phyloP scores from a whole-genome alignment of 2,329 filamentous ascomycete species.

The Pyrenophora graminea region DNA sequence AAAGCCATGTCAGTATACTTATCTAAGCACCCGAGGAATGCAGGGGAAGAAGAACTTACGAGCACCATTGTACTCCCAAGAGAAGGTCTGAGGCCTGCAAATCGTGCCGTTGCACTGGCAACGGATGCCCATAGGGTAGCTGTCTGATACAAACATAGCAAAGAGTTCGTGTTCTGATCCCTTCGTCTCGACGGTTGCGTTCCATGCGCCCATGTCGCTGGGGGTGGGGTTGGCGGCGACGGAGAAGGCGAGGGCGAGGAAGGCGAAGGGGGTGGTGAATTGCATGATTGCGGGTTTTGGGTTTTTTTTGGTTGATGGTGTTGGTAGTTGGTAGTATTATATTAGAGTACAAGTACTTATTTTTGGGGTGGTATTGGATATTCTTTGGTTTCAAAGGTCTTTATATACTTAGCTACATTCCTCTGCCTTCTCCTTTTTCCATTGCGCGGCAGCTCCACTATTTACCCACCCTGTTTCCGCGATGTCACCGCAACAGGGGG shows the following conservation, averaged over 20 bases:
- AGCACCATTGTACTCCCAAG: constrained; percentile 5
- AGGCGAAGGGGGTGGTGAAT: constrained; percentile 1
- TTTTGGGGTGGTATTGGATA: neutral
- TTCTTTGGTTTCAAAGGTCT: too few species aligned
- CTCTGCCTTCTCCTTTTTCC: too few species aligned
- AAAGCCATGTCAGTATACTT: neutral
- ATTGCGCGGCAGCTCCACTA: too few species aligned
- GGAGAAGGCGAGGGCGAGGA: constrained; percentile 1
- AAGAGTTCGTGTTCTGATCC: neutral
- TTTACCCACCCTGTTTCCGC: too few species aligned
- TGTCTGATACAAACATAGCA: constrained; percentile 13
- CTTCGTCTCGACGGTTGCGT: neutral
- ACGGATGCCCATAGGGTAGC: neutral
- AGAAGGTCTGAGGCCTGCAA: constrained; percentile 9
- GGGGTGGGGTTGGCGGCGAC: neutral
- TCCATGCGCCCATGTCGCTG: neutral
- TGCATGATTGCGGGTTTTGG: neutral
- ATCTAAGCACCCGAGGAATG: neutral
- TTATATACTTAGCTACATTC: too few species aligned
- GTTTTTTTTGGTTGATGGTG: neutral
- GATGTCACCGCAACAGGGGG: too few species aligned
- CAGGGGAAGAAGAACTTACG: constrained; percentile 7
- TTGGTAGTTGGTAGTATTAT: neutral
- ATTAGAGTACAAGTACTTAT: neutral
- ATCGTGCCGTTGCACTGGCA: constrained; percentile 1